Conservation (phyloP, 2,329 filamentous ascomycete species). For the Seiridium cupressi region DNA sequence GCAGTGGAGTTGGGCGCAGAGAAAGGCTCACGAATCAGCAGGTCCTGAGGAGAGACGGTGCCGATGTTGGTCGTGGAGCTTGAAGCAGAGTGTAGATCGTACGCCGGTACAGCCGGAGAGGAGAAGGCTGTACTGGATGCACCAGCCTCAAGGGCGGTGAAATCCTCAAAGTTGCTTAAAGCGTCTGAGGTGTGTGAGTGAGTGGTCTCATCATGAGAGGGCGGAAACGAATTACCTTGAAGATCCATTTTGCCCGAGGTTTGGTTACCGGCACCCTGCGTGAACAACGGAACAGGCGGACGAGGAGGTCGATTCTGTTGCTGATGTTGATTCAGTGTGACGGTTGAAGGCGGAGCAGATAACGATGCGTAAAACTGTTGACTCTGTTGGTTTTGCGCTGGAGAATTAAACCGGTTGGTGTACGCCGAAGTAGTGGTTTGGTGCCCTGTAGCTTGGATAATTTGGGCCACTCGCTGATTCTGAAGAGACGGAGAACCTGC, state of each 20-base stretch:
- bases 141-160: slow-evolving; percentile 54
- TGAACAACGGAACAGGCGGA: slow-evolving; percentile 72
- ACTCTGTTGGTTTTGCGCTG: slow-evolving; percentile 37
- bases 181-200: slow-evolving; percentile 44
- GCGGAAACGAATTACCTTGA: slow-evolving; percentile 44
- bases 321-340: slow-evolving; percentile 54
- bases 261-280: slow-evolving; percentile 55
- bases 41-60: slow-evolving; percentile 83
- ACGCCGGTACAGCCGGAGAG: slow-evolving; percentile 50
- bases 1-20: slow-evolving; percentile 81
- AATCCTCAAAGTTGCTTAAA: slow-evolving; percentile 57
- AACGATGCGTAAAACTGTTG: slow-evolving; percentile 64
- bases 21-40: slow-evolving; percentile 67
- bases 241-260: slow-evolving; percentile 49
- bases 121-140: slow-evolving; percentile 48
- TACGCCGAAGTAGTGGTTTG: slow-evolving; percentile 51
- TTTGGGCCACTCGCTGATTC: slow-evolving; percentile 58
- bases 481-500: slow-evolving; percentile 45
- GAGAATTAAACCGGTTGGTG: slow-evolving; percentile 57
- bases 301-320: slow-evolving; percentile 49
- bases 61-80: slow-evolving; percentile 55
- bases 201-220: neutral
- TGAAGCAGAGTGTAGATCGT: slow-evolving; percentile 47
- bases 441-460: slow-evolving; percentile 57
- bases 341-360: slow-evolving; percentile 58